phyloP scores from a whole-genome alignment of 2,329 filamentous ascomycete species.

The Calonectria honghensis region DNA sequence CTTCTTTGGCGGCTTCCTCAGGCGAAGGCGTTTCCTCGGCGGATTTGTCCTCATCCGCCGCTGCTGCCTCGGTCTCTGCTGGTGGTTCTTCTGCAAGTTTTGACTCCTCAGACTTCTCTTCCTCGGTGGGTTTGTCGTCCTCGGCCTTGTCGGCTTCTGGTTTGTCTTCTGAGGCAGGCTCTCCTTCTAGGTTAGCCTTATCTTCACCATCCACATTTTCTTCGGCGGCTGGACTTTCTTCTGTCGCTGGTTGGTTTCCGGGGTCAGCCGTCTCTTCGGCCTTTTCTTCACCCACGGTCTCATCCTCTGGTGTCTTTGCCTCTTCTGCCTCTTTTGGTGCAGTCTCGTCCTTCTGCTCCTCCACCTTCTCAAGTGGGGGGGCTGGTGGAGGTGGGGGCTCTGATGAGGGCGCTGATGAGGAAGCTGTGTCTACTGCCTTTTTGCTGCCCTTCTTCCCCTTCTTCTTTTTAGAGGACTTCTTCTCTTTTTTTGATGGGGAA shows the following conservation, averaged over 20 bases:
- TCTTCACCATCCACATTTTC: constrained; percentile 19
- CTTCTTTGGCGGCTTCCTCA: constrained; percentile 35
- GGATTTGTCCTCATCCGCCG: constrained; percentile 42
- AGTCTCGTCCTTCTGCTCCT: constrained; percentile 45
- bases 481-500: constrained; percentile 47
- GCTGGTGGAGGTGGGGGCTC: constrained; percentile 40
- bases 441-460: constrained; percentile 8
- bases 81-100: constrained; percentile 27
- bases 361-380: constrained; percentile 40
- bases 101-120: constrained; percentile 32
- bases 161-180: constrained; percentile 30
- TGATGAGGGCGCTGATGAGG: constrained; percentile 33
- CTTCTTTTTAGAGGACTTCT: constrained; percentile 27
- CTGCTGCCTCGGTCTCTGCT: constrained; percentile 24
- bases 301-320: constrained; percentile 29
- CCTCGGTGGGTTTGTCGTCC: constrained; percentile 35
- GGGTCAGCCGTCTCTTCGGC: constrained; percentile 39
- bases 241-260: constrained; percentile 19
- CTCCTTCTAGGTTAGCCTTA: constrained; percentile 17
- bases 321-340: constrained; percentile 40
- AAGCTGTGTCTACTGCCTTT: constrained; percentile 31
- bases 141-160: constrained; percentile 14
- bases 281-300: constrained; percentile 26
- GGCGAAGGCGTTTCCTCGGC: constrained; percentile 35
- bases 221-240: constrained; percentile 19